Base-by-base conservation (phyloP, 805 yeast genomes). In the Cyberlindnera amylophila region DNA sequence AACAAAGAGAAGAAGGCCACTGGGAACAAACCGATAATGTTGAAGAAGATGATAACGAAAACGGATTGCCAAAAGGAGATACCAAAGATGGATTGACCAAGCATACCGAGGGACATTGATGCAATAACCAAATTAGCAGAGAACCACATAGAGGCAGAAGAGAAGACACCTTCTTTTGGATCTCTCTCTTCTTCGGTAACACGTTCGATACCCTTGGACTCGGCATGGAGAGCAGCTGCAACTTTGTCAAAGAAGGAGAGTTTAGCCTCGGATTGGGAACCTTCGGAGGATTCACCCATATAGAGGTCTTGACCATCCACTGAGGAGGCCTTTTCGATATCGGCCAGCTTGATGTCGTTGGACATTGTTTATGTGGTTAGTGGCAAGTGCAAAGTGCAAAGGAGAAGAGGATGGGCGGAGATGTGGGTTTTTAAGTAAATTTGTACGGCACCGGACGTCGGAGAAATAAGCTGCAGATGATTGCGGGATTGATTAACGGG, bases 91-190 rank as follows among this genome's bases (percentile, higher is more conserved):
- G 82, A 69, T 36, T 79, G 69, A 26, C 86, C 86, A 33, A 82
- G 62, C 49, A 76, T 83, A 62, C 97, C 96, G 37, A 87, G 68
- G 8, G 95, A 71, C 54, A 77, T 79, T 14, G 96, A 78, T 16
- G 96, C 88, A 57, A 89, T 77, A 43, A 86, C 96, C 74, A 86
- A 71, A 65, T 89, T 88, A 29, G 95, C 95, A 7, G 95, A 83
- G 55, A 84, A 74, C 96, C 96, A 89, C 91, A 89, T 85, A 38
- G 90, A 71, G 34, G 88, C 87, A 24, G 93, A 85, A 51, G 75
- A 77, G 66, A 77, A 69, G 46, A 83, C 59, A 37, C 54, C 51
- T 29, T 86, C 79, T 34, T 72, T 73, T 48, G 82, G 87, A 35
- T 75, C 72, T 61, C 86, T 82, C 63, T 86, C 91, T 34, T 81